These are phyloP conservation scores for Circinella umbellata DNA, from an alignment of 371 early-diverging fungal genomes.

Conservation along the genomic window DNA sequence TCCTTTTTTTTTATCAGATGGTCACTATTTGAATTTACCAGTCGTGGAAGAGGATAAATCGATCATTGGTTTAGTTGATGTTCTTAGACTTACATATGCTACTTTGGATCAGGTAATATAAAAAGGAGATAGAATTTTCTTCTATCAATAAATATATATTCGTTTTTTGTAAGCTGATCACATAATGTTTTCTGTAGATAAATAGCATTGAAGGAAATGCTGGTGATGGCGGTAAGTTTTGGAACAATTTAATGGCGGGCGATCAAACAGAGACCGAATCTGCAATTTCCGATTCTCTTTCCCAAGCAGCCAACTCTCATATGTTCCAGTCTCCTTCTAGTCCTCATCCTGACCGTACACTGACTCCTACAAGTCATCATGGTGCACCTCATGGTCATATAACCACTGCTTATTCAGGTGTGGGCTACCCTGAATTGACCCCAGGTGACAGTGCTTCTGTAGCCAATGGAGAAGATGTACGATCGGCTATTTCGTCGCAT, in stretches of 20 bases:
- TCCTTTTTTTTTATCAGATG: constrained; percentile 60
- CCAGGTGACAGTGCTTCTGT: constrained; percentile 48
- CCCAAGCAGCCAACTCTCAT: constrained; percentile 31
- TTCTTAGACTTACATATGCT: constrained; percentile 88
- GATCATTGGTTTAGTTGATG: constrained; percentile 92
- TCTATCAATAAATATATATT: not conserved
- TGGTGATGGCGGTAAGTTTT: constrained; percentile 33
- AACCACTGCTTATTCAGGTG: constrained; percentile 24
- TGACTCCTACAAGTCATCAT: constrained; percentile 26
- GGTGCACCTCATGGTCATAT: constrained; percentile 27
- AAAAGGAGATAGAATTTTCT: not conserved
- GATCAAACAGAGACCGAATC: constrained; percentile 47
- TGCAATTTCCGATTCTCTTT: constrained; percentile 55
- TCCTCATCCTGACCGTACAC: constrained; percentile 37
- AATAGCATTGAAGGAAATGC: constrained; percentile 47
- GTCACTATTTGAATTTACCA: constrained; percentile 96
- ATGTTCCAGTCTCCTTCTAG: constrained; percentile 35
- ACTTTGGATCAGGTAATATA: constrained; percentile 70
- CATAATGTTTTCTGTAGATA: constrained; percentile 20
- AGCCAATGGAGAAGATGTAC: constrained; percentile 31
- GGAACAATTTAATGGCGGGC: constrained; percentile 19
- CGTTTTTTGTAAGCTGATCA: not conserved
- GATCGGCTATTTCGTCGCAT: constrained; percentile 20
- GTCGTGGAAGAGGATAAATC: constrained; percentile 81
- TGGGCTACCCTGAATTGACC: constrained; percentile 43